Base-by-base conservation (phyloP, 805 yeast genomes). In the Peterozyma xylosa region DNA sequence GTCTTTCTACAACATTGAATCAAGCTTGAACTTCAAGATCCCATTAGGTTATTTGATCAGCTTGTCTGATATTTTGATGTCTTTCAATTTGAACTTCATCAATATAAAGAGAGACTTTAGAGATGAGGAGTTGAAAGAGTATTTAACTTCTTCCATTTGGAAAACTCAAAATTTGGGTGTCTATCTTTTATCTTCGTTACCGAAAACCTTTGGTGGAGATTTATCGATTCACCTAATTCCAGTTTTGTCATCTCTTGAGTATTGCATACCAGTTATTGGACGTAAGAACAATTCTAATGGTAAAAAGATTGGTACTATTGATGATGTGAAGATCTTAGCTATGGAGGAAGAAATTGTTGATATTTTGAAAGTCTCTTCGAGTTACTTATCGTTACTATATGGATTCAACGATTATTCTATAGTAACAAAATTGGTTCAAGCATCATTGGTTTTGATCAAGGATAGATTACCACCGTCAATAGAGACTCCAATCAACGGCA, bases 21-120 rank as follows among this genome's bases (percentile, higher is more conserved):
- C 76, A 74, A 35, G 71, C 67, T 51, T 66, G 79, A 11, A 71
- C 80, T 9, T 67, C 71, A 53, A 56, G 34, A 42, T 85, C 7
- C 93, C 95, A 2, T 49, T 86, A 11, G 90, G 91, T 1, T 53
- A 63, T 38, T 55, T 83, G 2, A 55, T 82, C 5, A 56, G 67
- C 9, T 47, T 81, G 40, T 64, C 70, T 17, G 88, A 83, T 52
- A 62, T 80, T 11, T 54, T 82, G 13, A 60, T 76, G 46, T 69
- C 80, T 14, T 59, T 86, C 46, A 78, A 80, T 50, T 60, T 73
- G 11, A 74, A 70, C 42, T 78, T 76, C 48, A 60, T 80, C 33
- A 69, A 79, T 2, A 68, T 81, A 54, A 76, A 73, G 50, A 68
- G 73, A 39, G 87, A 81, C 48, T 71, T 83, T 46, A 68, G 82